Conservation (phyloP, 345 rosid species). For the Rhodamnia rubescens region DNA sequence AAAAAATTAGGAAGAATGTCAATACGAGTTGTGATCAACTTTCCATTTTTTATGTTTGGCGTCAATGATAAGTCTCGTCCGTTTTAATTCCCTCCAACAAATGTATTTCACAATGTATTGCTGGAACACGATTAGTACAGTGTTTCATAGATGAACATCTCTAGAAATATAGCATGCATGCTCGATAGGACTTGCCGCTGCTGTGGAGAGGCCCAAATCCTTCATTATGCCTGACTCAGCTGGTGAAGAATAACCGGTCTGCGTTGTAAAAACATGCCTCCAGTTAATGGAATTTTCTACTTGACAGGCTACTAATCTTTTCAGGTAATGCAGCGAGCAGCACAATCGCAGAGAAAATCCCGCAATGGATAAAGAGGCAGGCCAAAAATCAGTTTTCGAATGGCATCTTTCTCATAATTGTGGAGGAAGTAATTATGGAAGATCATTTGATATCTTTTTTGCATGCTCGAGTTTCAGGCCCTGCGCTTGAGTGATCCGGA, state of each 20-base stretch:
- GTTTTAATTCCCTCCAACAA: neutral
- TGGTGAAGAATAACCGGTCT: slow-evolving; percentile 3
- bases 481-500: neutral
- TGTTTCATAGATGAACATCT: neutral
- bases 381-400: neutral
- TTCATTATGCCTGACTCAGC: slow-evolving; percentile 4
- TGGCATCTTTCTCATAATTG: too few relatives aligned
- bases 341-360: too few relatives aligned
- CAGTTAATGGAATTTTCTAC: neutral
- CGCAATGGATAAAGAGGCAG: neutral
- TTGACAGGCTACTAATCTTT: too few relatives aligned
- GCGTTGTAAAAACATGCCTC: neutral
- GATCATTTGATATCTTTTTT: too few relatives aligned
- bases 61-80: neutral
- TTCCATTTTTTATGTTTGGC: too few relatives aligned
- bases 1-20: neutral
- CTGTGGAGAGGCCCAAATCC: slow-evolving; percentile 1
- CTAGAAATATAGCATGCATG: neutral
- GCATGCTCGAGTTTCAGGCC: neutral
- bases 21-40: too few relatives aligned
- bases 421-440: too few relatives aligned
- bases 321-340: too few relatives aligned
- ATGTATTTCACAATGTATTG: too few relatives aligned
- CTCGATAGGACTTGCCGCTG: neutral
- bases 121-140: too few relatives aligned